phyloP scores from a whole-genome alignment of 2,329 filamentous ascomycete species.

The Seiridium cupressi region DNA sequence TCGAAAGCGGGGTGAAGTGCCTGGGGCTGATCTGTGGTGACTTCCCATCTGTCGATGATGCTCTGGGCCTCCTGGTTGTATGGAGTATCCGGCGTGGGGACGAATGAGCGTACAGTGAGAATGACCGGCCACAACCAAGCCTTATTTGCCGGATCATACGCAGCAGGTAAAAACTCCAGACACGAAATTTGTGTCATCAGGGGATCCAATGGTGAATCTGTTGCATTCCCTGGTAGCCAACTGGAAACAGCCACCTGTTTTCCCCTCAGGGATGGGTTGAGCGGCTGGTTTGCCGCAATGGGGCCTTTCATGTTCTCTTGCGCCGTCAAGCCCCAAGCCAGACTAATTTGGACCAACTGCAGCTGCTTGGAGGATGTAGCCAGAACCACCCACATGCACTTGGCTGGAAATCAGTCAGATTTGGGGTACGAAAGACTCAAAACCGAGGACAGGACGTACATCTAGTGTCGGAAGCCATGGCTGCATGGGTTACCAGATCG shows the following conservation, averaged over 20 bases:
- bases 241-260: conserved; percentile 56
- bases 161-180: conserved; percentile 69
- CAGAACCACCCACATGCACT: conserved; percentile 61
- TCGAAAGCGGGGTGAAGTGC: conserved; percentile 74
- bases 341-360: conserved; percentile 68
- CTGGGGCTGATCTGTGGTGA: conserved; percentile 65
- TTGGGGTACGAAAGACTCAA: not conserved
- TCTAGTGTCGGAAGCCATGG: conserved; percentile 67
- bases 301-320: conserved; percentile 50
- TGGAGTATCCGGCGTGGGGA: conserved; percentile 50
- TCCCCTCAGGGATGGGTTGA: conserved; percentile 54
- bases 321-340: conserved; percentile 69
- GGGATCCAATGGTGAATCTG: conserved; percentile 42
- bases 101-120: conserved; percentile 69
- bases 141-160: conserved; percentile 58
- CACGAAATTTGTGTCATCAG: conserved; percentile 67
- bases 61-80: conserved; percentile 67
- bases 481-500: conserved; percentile 77
- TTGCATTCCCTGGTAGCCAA: conserved; percentile 50
- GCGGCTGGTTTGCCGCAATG: conserved; percentile 39
- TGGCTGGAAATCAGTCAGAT: conserved; percentile 16
- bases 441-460: conserved; percentile 45
- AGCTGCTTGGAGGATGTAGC: conserved; percentile 71
- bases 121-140: conserved; percentile 60
- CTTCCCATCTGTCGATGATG: conserved; percentile 80